Base-by-base conservation (phyloP, 208 protist species). In the Trypanosoma scelopori region DNA sequence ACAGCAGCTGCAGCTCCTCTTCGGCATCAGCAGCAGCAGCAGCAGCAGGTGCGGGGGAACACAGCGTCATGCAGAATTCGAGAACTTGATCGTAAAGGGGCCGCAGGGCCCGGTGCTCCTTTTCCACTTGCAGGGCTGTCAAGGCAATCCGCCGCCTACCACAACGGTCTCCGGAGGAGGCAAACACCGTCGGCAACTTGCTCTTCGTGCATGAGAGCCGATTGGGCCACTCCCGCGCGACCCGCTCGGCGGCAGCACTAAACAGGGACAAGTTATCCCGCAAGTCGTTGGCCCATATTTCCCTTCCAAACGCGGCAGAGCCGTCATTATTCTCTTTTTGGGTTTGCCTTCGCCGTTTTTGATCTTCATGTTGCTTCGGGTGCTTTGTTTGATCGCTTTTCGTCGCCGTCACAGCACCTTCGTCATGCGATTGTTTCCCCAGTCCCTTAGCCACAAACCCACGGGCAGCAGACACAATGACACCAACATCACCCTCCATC, bases 201-300 rank as follows among this genome's bases (percentile, higher is more conserved):
- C 64, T 56, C n/a, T 18, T 53, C 57, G 70, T 71, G 16, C 18
- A 27, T 23, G 22, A 5, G 11, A 22, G 20, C 27, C 71, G 79
- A 28, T 43, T 45, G 1, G 47, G 27, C 84, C 84, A 93, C 27
- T 49, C 52, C 37, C 62, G 18, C 59, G 47, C 46, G 1, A 91
- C 85, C 0, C 55, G 43, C 25, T 62, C 55, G 23, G 86, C 72
- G 9, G 90, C 71, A 16, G n/a, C 25, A 55, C 81, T 65, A 63
- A 91, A 91, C 32, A 57, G 64, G 13, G 37, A 12, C n/a, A 92
- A 52, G 51, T 82, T 60, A 32, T 74, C 55, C 28, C 75, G 70
- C 56, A 89, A 57, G 56, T 91, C 79, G 5, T 76, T 69, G 13
- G 62, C 57, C 85, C 89, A 91, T 13, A 89, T 53, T 32, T 90